Evolutionary conservation across 2,329 filamentous ascomycete species (phyloP).

Genomic region (Coniochaeta sp.): DNA sequence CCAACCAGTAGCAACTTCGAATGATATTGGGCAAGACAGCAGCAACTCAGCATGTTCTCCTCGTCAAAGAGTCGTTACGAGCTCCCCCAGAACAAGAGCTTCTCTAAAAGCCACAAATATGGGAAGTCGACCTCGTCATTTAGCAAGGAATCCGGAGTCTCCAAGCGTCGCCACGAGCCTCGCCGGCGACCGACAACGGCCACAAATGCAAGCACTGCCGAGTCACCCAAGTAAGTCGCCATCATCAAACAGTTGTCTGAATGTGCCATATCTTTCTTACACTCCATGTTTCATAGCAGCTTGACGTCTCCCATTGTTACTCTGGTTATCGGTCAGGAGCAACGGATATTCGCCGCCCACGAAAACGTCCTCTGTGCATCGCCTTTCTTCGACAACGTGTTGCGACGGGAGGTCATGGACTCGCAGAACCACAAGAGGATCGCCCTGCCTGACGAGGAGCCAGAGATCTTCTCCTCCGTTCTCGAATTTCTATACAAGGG

Average conservation of each 20-base stretch:
- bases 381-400: constrained; percentile 66
- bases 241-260: neutral
- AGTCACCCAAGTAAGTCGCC: constrained; percentile 34
- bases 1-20: neutral
- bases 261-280: neutral
- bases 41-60: constrained; percentile 36
- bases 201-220: constrained; percentile 28
- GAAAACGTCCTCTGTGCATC: constrained; percentile 75
- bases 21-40: neutral
- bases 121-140: constrained; percentile 47
- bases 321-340: constrained; percentile 70
- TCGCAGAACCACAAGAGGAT: constrained; percentile 60
- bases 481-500: constrained; percentile 92
- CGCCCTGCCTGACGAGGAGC: constrained; percentile 75
- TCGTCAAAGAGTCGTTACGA: constrained; percentile 29
- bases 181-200: constrained; percentile 41
- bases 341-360: constrained; percentile 85
- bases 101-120: constrained; percentile 42
- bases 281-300: constrained; percentile 29
- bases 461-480: constrained; percentile 83
- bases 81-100: constrained; percentile 38
- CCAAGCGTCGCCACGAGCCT: constrained; percentile 46
- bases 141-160: constrained; percentile 45
- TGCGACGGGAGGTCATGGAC: constrained; percentile 57
- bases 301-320: constrained; percentile 68